Conservation (phyloP, 176 grass and related monocot species). For the Hordeum marinum region DNA sequence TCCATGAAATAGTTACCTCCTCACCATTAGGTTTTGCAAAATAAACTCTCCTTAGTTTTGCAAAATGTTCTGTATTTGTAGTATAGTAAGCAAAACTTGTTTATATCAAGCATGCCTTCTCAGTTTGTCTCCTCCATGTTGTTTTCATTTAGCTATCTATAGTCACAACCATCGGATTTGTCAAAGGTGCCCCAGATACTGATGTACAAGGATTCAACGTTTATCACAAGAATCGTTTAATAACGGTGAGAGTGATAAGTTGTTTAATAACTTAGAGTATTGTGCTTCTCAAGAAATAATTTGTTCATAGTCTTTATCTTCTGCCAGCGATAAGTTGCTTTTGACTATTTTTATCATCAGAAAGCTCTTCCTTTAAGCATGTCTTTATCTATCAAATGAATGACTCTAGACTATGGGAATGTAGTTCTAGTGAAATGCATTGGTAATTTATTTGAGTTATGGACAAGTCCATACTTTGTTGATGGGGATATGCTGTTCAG, state of each 20-base stretch:
- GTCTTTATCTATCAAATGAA: background rate
- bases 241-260: conserved; percentile 90
- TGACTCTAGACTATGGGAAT: background rate
- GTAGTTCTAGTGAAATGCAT: background rate
- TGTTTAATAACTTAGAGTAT: background rate
- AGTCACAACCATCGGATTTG: conserved; percentile 89
- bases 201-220: conserved; percentile 96
- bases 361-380: background rate
- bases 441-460: background rate
- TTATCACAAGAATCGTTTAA: conserved; percentile 97
- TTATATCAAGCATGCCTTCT: conserved; percentile 2
- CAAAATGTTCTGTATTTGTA: conserved; percentile 8
- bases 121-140: background rate
- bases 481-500: background rate
- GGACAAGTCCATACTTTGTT: background rate
- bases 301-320: no score
- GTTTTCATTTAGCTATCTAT: conserved; percentile 47
- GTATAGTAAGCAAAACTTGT: background rate
- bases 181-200: conserved; percentile 84
- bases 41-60: background rate
- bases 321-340: no score
- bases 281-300: no score
- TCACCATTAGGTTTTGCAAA: background rate
- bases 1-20: background rate
- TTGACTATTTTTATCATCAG: background rate